Percentiles rank a stretch among this genome's conserved stretches.
phyloP scores from a whole-genome alignment of 371 early-diverging fungal genomes.

The Batkoa obscura region DNA sequence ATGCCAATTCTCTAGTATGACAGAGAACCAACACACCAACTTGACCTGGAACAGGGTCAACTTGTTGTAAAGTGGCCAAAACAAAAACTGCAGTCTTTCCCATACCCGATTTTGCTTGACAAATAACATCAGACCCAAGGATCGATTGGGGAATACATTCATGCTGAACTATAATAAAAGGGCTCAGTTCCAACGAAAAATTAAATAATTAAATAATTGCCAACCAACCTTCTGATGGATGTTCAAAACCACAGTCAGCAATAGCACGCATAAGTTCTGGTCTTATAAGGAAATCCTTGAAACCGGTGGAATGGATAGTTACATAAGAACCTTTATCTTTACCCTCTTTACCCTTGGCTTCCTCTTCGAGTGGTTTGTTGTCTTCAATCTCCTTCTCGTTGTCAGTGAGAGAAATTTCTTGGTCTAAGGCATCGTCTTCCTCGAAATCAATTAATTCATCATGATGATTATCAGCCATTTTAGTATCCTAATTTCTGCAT shows the following conservation, averaged over 20 bases:
- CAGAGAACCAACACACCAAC: conserved; percentile 82
- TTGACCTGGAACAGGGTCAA: conserved; percentile 62
- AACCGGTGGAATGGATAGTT: conserved; percentile 94
- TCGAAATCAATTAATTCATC: conserved; percentile 95
- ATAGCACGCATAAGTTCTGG: conserved; percentile 89
- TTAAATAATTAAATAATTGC: not conserved
- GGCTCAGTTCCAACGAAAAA: no score
- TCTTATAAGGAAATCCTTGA: conserved; percentile 93
- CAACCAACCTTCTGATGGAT: conserved; percentile 80
- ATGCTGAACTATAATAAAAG: conserved; percentile 65
- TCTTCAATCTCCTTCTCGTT: conserved; percentile 18
- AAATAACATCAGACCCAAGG: conserved; percentile 89
- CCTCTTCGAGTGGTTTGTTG: conserved; percentile 18
- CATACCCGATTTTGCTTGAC: conserved; percentile 98
- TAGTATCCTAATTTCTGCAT: no score
- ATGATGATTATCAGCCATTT: conserved; percentile 39
- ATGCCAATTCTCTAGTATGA: conserved; percentile 96
- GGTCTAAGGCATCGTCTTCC: conserved; percentile 35
- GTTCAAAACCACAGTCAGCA: conserved; percentile 96
- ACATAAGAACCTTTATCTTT: conserved; percentile 92
- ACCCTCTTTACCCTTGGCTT: conserved; percentile 31
- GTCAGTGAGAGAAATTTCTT: conserved; percentile 6
- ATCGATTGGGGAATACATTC: conserved; percentile 98
- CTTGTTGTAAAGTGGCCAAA: conserved; percentile 87
- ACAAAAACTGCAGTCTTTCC: conserved; percentile 99